Conservation (phyloP, 2,329 filamentous ascomycete species). For the Trichoderma breve region DNA sequence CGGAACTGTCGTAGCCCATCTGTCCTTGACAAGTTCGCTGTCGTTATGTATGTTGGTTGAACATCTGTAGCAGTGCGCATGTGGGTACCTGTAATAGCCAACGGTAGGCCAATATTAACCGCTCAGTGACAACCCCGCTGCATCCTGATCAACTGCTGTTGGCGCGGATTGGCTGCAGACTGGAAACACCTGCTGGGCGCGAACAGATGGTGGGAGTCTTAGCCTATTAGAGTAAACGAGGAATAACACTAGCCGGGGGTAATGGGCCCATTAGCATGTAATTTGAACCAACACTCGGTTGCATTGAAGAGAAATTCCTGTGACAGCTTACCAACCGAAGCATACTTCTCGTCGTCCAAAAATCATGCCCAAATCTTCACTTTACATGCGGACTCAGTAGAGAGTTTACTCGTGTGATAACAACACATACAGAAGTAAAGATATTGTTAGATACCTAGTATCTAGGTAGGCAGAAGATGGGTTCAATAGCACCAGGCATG, state of each 20-base stretch:
- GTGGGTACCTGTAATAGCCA: background rate
- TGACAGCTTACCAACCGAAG: background rate
- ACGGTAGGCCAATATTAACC: slow-evolving; percentile 10
- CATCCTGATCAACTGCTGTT: background rate
- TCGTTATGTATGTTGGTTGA: slow-evolving; percentile 13
- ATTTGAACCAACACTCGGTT: background rate
- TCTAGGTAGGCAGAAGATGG: background rate
- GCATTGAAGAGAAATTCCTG: background rate
- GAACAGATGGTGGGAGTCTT: background rate
- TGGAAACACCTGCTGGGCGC: background rate
- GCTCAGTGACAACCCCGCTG: background rate
- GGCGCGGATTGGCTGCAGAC: slow-evolving; percentile 5
- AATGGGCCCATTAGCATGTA: background rate
- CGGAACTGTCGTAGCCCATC: background rate
- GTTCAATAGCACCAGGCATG: too few relatives aligned
- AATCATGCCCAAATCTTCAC: background rate
- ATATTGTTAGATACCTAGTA: background rate
- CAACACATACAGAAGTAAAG: too few relatives aligned
- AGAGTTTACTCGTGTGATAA: background rate
- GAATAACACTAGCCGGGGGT: background rate
- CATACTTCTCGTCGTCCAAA: background rate
- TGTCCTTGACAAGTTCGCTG: background rate
- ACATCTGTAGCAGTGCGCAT: background rate
- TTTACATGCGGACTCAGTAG: background rate
- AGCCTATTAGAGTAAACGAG: background rate